Base-by-base conservation (phyloP, 2,329 filamentous ascomycete species). In the Periconia sp. region DNA sequence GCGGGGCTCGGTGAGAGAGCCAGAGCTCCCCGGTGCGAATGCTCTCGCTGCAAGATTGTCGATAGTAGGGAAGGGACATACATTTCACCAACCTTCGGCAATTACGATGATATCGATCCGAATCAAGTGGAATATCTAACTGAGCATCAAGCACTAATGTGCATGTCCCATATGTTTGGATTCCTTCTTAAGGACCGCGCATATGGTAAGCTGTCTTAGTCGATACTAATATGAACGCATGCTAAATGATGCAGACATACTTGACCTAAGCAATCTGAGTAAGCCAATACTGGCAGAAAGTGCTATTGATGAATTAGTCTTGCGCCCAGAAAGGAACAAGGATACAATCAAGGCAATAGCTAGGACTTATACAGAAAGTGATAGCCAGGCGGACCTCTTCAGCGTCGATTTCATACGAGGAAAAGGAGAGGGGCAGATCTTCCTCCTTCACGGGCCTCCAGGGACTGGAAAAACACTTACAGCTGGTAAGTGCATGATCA, bases 381-480 rank as follows among this genome's bases (percentile, higher is more conserved):
- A 41, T n/a, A 8, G 22, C 12, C n/a, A 26, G 4, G 40, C n/a
- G 11, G 19, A 15, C 17, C 31, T 40, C 3, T 43, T 43, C 28
- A 39, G 21, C 22, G 46, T 43, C 4, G 48, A 54, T 29, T 40
- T 36, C 11, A 46, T 49, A 10, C 22, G 15, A 6, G 38, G 41
- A 11, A 72, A 73, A 46, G 69, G 67, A 7, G 47, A 58, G 46
- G 61, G 63, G 2, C 39, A 61, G 16, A 59, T 61, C 17, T 45
- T 66, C 6, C 44, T 68, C n/a, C 46, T 67, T 2, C 97, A 97
- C 71, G 92, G 92, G 0, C 92, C 92, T 5, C 94, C 92, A 1
- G 92, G 92, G 69, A 96, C 92, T 5, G 92, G 94, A 59, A 97
- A 97, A 78, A 97, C 92, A 2, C 78, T 97, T 8, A 56, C 68